Percentiles rank a stretch among this genome's conserved stretches.
phyloP scores from a whole-genome alignment of 495 filamentous ascomycete species.

The Penicillium arizonense region DNA sequence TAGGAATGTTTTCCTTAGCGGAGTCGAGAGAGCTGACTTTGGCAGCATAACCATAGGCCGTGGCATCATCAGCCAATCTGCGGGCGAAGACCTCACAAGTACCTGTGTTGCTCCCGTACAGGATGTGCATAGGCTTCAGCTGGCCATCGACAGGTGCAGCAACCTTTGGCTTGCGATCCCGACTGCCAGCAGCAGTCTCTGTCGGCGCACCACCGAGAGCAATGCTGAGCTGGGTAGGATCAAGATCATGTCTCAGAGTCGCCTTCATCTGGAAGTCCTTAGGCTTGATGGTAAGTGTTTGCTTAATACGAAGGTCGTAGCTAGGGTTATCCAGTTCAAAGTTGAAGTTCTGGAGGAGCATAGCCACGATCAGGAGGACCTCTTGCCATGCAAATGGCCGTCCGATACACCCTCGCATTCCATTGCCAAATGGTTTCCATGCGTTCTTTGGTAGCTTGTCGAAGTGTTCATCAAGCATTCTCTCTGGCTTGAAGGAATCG shows the following conservation, averaged over 20 bases:
- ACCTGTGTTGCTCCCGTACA: slow-evolving; percentile 72
- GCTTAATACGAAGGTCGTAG: slow-evolving; percentile 60
- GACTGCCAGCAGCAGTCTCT: slow-evolving; percentile 14
- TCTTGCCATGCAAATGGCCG: slow-evolving; percentile 70
- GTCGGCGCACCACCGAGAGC: slow-evolving; percentile 33
- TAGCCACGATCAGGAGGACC: slow-evolving; percentile 50
- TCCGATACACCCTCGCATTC: slow-evolving; percentile 65
- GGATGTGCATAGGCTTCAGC: slow-evolving; percentile 57
- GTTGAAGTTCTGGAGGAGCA: slow-evolving; percentile 60
- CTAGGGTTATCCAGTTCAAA: slow-evolving; percentile 55
- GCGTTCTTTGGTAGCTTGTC: slow-evolving; percentile 54
- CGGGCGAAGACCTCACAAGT: slow-evolving; percentile 73
- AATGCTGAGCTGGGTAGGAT: slow-evolving; percentile 56
- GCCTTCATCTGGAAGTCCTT: slow-evolving; percentile 71
- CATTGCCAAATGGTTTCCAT: slow-evolving; percentile 64
- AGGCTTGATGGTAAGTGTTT: slow-evolving; percentile 76
- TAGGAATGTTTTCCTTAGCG: slow-evolving; percentile 60
- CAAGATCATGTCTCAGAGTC: slow-evolving; percentile 54
- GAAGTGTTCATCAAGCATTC: slow-evolving; percentile 64
- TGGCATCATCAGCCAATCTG: slow-evolving; percentile 57
- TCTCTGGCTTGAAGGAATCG: slow-evolving; percentile 61
- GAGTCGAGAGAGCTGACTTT: slow-evolving; percentile 58
- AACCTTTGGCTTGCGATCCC: slow-evolving; percentile 21
- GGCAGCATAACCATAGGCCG: slow-evolving; percentile 56
- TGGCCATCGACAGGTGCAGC: slow-evolving; percentile 13